These are phyloP conservation scores for Fraxinus albicans DNA, from an alignment of 305 asterid genomes.

Conservation along the genomic window DNA sequence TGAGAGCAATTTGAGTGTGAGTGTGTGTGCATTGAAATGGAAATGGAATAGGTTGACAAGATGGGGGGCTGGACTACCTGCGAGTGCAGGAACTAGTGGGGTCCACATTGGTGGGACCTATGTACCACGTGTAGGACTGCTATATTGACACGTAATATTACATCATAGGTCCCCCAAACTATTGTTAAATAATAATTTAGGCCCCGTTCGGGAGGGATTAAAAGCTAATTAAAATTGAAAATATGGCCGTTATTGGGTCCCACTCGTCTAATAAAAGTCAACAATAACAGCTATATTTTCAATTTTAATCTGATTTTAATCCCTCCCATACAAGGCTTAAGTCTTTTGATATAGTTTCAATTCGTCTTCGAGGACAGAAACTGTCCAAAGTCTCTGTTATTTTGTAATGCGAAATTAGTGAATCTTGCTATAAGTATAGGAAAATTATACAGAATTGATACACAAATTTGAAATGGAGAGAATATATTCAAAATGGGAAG, in stretches of 20 bases:
- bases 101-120: not conserved
- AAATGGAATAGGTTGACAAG: conserved; percentile 25
- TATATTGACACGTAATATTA: conserved; percentile 11
- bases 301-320: too few species aligned
- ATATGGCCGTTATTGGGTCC: too few species aligned
- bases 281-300: too few species aligned
- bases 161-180: not conserved
- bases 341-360: not conserved
- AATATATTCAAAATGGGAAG: too few species aligned
- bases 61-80: conserved; percentile 3
- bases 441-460: too few species aligned
- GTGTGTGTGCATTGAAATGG: conserved; percentile 42
- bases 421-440: too few species aligned
- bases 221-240: too few species aligned
- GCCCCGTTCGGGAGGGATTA: too few species aligned
- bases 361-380: not conserved
- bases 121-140: conserved; percentile 16
- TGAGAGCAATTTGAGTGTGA: conserved; percentile 30
- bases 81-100: conserved; percentile 15
- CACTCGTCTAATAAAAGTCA: too few species aligned
- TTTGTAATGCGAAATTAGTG: not conserved
- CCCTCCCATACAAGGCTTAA: too few species aligned
- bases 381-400: not conserved
- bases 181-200: not conserved
- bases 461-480: too few species aligned